Evolutionary conservation across 2,329 filamentous ascomycete genomes (phyloP), one percentile per base, ranked within the genome.

Genomic region (Pezicula radicicola): DNA sequence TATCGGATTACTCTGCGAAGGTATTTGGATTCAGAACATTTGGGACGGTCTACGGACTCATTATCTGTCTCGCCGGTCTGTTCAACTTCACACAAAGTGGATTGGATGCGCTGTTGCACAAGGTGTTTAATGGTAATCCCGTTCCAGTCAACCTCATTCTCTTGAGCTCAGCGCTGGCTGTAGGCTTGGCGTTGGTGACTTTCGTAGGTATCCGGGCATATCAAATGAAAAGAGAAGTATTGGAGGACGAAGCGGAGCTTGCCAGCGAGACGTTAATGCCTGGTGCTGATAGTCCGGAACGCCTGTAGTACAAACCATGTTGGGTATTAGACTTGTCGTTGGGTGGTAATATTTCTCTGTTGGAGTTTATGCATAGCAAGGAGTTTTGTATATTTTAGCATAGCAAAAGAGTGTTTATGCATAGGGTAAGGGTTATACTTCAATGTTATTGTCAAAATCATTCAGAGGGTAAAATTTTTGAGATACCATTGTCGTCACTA

Each of bases 11-110:
- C 68, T 82, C 84, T 18, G 91, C 90, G 55, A 96, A 96, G 71
- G 91, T 96, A 35, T 96, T 96, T 67, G 91, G 91, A 15, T 96
- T 96, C 72, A 80, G 85, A 55, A 96, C 91, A 0, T 96, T 96
- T 61, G 92, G 91, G 43, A 96, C 89, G 52, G 91, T 97, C n/a
- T 96, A 96, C 69, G 91, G 91, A 10, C 78, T 92, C 18, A 88
- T 96, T 59, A 96, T 96, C 60, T 95, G 89, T 69, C 72, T 94
- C 2, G 87, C 91, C 0, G 91, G 92, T 0, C 68, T 96, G 1
- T 79, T 91, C 63, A 96, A 95, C 70, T 92, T 97, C 64, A 82
- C 82, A 1, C 91, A 96, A 72, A 87, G 86, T 5, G 90, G 81
- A 0, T 76, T 96, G 33, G 91, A 96, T 67, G 82, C 85, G 21